phyloP scores from a whole-genome alignment of 495 filamentous ascomycete genomes.

The Rusavskia elegans region DNA sequence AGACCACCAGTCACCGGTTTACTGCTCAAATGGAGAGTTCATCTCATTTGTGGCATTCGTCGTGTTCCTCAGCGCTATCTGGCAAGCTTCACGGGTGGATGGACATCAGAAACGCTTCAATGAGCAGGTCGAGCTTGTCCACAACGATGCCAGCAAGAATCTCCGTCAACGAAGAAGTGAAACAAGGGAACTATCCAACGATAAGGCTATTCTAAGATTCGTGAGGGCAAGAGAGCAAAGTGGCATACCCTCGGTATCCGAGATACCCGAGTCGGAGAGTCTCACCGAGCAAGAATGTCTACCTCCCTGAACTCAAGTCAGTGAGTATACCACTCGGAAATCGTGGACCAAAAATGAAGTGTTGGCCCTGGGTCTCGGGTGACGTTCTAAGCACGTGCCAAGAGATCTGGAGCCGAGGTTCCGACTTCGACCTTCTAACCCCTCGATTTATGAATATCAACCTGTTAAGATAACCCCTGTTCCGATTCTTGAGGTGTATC shows the following conservation, averaged over 20 bases:
- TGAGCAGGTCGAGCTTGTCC: slow-evolving; percentile 43
- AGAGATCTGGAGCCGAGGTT: background rate
- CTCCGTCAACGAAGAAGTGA: slow-evolving; percentile 39
- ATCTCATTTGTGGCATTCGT: slow-evolving; percentile 48
- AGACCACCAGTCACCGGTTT: slow-evolving; percentile 40
- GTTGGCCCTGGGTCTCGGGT: too few species aligned
- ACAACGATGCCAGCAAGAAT: slow-evolving; percentile 44
- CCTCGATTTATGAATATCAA: too few species aligned
- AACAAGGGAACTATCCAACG: slow-evolving; percentile 27
- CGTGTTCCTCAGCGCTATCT: slow-evolving; percentile 46
- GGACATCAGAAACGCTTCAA: slow-evolving; percentile 37
- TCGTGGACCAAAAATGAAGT: too few species aligned
- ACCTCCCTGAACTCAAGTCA: background rate
- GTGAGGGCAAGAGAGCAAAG: background rate
- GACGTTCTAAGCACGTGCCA: background rate
- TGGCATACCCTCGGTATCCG: background rate
- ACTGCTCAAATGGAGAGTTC: slow-evolving; percentile 63
- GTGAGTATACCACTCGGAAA: too few species aligned
- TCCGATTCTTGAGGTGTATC: background rate
- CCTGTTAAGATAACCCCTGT: too few species aligned
- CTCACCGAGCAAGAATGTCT: background rate
- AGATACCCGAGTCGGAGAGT: background rate
- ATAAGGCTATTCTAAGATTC: slow-evolving; percentile 21
- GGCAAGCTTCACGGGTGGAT: slow-evolving; percentile 52
- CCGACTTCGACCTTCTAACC: background rate